Conservation (phyloP, 306 rosid species). For the Calophaca sinica region DNA sequence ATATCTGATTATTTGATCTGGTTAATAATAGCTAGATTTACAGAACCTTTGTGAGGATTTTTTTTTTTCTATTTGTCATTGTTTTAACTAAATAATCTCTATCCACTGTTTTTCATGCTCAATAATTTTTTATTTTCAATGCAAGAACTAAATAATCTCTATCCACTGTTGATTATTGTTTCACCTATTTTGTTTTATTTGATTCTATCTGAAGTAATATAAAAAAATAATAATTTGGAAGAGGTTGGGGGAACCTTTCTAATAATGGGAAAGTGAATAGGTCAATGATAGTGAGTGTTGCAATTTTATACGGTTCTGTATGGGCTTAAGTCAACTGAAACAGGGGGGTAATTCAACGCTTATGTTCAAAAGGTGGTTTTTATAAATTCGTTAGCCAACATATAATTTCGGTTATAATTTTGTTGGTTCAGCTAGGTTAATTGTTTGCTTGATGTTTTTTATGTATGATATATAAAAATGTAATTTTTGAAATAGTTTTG, state of each 20-base stretch:
- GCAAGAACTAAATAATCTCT: neutral
- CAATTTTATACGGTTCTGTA: neutral
- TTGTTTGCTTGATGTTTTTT: neutral
- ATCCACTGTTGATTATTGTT: neutral
- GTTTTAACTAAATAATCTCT: neutral
- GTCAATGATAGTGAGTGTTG: neutral
- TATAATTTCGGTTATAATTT: neutral
- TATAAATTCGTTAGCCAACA: neutral
- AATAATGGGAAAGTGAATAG: neutral
- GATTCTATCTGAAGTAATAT: neutral
- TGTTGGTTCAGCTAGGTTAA: too few species aligned
- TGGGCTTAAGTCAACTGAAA: neutral
- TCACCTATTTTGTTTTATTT: conserved; percentile 4
- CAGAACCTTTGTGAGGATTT: neutral
- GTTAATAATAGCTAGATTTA: too few species aligned
- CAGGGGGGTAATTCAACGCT: neutral
- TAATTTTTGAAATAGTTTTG: neutral
- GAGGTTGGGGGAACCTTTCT: neutral
- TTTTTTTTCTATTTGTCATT: neutral
- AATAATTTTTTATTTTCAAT: neutral
- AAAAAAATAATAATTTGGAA: neutral
- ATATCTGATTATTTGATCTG: neutral
- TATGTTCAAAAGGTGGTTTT: neutral
- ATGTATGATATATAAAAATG: neutral
- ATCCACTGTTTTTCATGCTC: neutral